Evolutionary conservation across 2,329 filamentous ascomycete species (phyloP).

Genomic region (Xylariaceae sp.): DNA sequence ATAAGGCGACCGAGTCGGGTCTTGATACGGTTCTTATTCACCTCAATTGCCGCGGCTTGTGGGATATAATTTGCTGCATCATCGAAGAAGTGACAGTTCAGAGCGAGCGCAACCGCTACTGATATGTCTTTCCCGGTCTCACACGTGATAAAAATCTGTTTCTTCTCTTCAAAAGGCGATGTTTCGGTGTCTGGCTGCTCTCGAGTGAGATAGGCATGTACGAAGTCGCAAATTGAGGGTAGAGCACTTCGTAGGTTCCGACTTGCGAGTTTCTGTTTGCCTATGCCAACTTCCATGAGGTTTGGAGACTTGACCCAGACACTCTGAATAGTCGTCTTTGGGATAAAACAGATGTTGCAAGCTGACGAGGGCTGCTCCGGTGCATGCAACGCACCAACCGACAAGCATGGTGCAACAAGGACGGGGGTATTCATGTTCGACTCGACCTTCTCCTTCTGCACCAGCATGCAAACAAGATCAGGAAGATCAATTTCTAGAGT

Average conservation of each 20-base stretch:
- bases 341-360: slow-evolving; percentile 42
- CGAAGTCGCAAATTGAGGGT: slow-evolving; percentile 57
- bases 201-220: slow-evolving; percentile 35
- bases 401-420: slow-evolving; percentile 34
- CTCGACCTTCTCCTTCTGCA: slow-evolving; percentile 37
- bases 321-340: slow-evolving; percentile 42
- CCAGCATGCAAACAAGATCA: slow-evolving; percentile 44
- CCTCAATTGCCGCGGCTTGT: slow-evolving; percentile 18
- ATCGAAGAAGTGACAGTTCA: slow-evolving; percentile 70
- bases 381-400: slow-evolving; percentile 22
- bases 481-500: slow-evolving; percentile 63
- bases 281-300: slow-evolving; percentile 58
- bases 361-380: slow-evolving; percentile 13
- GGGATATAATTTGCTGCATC: slow-evolving; percentile 48
- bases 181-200: neutral
- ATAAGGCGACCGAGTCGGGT: slow-evolving; percentile 78
- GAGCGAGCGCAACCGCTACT: slow-evolving; percentile 69
- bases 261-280: slow-evolving; percentile 68
- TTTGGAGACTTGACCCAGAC: slow-evolving; percentile 36
- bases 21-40: slow-evolving; percentile 76
- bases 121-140: slow-evolving; percentile 76
- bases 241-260: slow-evolving; percentile 75
- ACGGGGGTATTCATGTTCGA: slow-evolving; percentile 18
- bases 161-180: neutral
- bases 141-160: slow-evolving; percentile 59